A percentile compares a stretch with the other conserved stretches of the same genome.
phyloP scores from a whole-genome alignment of 2,329 filamentous ascomycete genomes.

The Aspergillus tanneri region DNA sequence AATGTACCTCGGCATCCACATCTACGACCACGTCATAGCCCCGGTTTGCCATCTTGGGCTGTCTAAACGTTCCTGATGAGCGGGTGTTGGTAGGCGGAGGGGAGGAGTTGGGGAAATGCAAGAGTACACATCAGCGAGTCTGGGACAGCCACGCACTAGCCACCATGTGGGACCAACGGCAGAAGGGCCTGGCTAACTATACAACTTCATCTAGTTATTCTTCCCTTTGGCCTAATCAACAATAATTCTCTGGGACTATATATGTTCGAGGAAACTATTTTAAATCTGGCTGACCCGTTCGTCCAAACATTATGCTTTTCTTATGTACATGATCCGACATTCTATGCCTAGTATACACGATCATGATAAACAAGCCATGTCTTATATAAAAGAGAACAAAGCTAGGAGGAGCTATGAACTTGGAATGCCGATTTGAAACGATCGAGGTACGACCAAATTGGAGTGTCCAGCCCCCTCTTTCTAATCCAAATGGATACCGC shows the following conservation, averaged over 20 bases:
- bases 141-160: slow-evolving; percentile 32
- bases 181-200: background rate
- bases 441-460: slow-evolving; percentile 35
- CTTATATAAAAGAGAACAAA: background rate
- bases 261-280: no score
- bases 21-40: slow-evolving; percentile 98
- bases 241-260: no score
- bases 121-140: slow-evolving; percentile 36
- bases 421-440: slow-evolving; percentile 28
- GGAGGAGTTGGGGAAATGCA: slow-evolving; percentile 25
- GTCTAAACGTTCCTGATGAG: slow-evolving; percentile 16
- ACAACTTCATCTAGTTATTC: no score
- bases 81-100: slow-evolving; percentile 14
- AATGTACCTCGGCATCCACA: slow-evolving; percentile 82
- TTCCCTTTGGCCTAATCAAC: no score
- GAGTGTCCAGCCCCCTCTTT: slow-evolving; percentile 41
- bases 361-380: no score
- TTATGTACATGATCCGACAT: no score
- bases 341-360: no score
- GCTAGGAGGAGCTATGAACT: slow-evolving; percentile 14
- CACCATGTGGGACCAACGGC: slow-evolving; percentile 20
- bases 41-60: slow-evolving; percentile 67
- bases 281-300: no score
- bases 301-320: no score
- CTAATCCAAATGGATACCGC: slow-evolving; percentile 67